phyloP scores from a whole-genome alignment of 495 filamentous ascomycete species.

The Hypoxylon rickii region DNA sequence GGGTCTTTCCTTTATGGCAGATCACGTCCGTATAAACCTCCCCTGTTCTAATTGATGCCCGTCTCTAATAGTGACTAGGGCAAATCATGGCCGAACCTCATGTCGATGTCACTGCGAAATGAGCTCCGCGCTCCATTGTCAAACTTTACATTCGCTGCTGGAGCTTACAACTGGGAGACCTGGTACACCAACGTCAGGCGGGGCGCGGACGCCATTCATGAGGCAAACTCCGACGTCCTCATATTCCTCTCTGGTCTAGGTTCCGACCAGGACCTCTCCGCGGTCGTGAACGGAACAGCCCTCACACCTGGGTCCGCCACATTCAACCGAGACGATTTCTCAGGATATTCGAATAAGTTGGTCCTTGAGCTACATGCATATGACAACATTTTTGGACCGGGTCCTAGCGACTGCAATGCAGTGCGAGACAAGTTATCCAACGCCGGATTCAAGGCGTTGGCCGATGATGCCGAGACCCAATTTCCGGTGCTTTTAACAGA shows the following conservation, averaged over 20 bases:
- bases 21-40: constrained; percentile 43
- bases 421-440: constrained; percentile 53
- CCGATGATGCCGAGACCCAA: constrained; percentile 48
- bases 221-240: constrained; percentile 55
- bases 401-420: constrained; percentile 50
- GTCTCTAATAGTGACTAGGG: constrained; percentile 36
- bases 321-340: constrained; percentile 52
- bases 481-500: constrained; percentile 57
- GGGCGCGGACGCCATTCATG: constrained; percentile 52
- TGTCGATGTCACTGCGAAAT: constrained; percentile 59
- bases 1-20: constrained; percentile 57
- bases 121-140: constrained; percentile 52
- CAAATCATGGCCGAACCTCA: constrained; percentile 50
- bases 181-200: constrained; percentile 55
- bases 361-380: constrained; percentile 68
- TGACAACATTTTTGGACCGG: constrained; percentile 47
- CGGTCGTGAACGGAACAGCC: constrained; percentile 49
- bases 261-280: constrained; percentile 54
- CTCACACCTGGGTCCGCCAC: constrained; percentile 45
- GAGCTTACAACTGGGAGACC: constrained; percentile 54
- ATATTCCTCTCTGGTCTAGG: constrained; percentile 62
- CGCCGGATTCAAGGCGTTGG: constrained; percentile 60
- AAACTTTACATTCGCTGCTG: constrained; percentile 30
- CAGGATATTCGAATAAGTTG: constrained; percentile 51
- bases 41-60: not conserved